Percentiles rank a stretch among this genome's conserved stretches.
These are phyloP conservation scores for Panicum hallii DNA, from an alignment of 202 grass and related monocot species.

Conservation along the genomic window DNA sequence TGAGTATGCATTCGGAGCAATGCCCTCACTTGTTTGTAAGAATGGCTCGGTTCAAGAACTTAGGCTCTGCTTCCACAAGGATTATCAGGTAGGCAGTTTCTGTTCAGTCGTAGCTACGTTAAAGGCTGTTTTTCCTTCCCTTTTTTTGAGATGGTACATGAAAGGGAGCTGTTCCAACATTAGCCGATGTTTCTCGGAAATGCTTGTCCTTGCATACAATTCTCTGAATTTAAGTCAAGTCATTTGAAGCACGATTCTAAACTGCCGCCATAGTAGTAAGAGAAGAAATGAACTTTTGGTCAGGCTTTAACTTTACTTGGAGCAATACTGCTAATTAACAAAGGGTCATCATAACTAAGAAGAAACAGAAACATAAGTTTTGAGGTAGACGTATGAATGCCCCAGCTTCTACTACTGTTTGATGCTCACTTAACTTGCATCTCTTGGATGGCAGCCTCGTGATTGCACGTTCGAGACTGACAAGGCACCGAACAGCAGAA, in stretches of 20 bases:
- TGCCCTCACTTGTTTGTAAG: constrained; percentile 81
- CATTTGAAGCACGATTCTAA: not conserved
- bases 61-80: constrained; percentile 94
- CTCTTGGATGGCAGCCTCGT: constrained; percentile 52
- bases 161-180: not conserved
- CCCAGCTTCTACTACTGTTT: not conserved
- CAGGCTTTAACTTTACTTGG: not conserved
- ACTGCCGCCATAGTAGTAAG: not conserved
- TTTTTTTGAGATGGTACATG: not conserved
- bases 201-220: not conserved
- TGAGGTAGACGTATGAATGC: not conserved
- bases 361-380: not conserved
- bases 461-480: constrained; percentile 59
- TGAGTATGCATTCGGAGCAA: constrained; percentile 74
- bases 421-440: not conserved
- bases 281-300: not conserved
- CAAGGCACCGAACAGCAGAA: constrained; percentile 40
- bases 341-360: not conserved
- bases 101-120: not conserved
- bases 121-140: not conserved
- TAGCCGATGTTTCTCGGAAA: not conserved
- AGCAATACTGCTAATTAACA: not conserved
- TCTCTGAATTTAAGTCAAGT: not conserved
- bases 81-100: constrained; percentile 74
- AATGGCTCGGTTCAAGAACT: constrained; percentile 79